phyloP scores from a whole-genome alignment of 2,329 filamentous ascomycete species.

The Colletotrichum melonis region DNA sequence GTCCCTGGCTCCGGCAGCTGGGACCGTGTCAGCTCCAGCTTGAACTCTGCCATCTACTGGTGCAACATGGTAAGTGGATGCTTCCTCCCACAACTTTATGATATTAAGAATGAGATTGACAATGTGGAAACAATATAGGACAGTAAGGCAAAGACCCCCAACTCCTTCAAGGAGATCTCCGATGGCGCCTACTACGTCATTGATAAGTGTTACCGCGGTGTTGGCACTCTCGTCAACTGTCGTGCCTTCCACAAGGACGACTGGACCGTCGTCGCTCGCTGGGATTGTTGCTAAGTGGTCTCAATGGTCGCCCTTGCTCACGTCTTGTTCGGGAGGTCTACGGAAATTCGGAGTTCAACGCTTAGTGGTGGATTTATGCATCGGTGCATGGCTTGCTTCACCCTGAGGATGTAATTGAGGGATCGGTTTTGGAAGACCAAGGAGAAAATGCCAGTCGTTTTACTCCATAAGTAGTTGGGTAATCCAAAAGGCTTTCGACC shows the following conservation, averaged over 20 bases:
- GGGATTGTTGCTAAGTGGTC: background rate
- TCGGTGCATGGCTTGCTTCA: no score
- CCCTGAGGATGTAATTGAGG: no score
- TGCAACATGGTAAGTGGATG: background rate
- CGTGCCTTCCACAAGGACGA: no score
- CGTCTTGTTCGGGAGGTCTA: background rate
- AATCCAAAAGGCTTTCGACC: no score
- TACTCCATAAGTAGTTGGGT: no score
- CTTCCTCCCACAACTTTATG: background rate
- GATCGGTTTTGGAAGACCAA: no score
- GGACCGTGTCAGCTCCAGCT: background rate
- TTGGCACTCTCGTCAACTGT: no score
- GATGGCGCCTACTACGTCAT: no score
- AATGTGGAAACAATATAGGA: background rate
- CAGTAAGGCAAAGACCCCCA: background rate
- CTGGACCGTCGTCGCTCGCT: background rate
- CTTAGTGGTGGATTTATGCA: no score
- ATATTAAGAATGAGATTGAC: background rate
- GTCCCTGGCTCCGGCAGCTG: background rate
- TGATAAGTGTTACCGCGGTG: no score
- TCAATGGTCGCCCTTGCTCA: background rate
- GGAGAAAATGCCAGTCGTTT: no score
- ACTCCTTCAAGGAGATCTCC: background rate
- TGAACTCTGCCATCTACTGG: background rate
- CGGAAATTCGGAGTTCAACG: background rate